These are phyloP conservation scores for Trichophyton mentagrophytes DNA, from an alignment of 2,329 filamentous ascomycete genomes.

Conservation along the genomic window DNA sequence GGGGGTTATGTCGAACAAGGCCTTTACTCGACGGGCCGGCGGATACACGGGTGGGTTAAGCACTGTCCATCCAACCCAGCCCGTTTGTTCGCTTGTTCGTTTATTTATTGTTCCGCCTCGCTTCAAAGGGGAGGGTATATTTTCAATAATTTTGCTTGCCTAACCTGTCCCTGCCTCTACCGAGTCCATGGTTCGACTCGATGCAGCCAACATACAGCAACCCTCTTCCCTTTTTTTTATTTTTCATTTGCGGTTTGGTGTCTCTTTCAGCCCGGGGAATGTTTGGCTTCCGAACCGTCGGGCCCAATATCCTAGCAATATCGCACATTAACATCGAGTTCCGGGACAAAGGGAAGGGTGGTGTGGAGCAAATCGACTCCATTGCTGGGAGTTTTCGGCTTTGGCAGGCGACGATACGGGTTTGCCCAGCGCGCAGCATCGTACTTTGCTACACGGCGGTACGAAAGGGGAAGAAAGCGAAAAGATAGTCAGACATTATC, in stretches of 20 bases:
- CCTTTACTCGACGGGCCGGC: neutral
- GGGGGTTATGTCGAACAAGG: neutral
- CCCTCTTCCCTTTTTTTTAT: neutral
- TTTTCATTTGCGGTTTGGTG: no score
- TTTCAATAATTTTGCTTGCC: neutral
- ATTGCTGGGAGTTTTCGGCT: neutral
- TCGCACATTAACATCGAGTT: neutral
- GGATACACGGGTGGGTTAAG: neutral
- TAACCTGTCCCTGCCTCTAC: neutral
- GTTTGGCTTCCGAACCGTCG: neutral
- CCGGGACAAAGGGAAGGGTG: neutral
- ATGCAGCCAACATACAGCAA: neutral
- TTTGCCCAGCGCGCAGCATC: neutral
- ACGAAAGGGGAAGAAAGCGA: neutral
- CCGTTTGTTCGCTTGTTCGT: neutral
- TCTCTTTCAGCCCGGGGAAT: neutral
- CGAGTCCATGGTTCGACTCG: neutral
- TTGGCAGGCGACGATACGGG: neutral
- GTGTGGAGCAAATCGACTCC: neutral
- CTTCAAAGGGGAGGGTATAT: neutral
- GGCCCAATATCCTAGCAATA: neutral
- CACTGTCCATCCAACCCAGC: neutral
- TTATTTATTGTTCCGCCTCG: neutral
- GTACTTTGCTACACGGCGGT: neutral
- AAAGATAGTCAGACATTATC: neutral